Conservation (phyloP, 805 yeast species). For the Saccharomyces paradoxus region DNA sequence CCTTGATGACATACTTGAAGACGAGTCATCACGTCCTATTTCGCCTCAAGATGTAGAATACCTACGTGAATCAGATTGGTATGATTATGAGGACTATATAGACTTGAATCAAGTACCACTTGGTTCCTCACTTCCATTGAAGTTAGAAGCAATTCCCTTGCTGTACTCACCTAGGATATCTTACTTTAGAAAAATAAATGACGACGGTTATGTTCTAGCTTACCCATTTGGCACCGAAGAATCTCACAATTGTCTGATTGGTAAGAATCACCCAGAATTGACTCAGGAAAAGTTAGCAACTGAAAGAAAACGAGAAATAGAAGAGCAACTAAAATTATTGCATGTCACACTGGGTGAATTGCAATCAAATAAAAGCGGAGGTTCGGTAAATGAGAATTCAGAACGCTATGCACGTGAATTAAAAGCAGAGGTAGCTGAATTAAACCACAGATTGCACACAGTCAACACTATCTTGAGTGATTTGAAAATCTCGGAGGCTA, state of each 20-base stretch:
- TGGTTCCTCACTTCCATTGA: conserved; percentile 33
- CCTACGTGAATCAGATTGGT: conserved; percentile 41
- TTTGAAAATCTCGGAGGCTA: conserved; percentile 20
- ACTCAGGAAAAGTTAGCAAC: conserved; percentile 43
- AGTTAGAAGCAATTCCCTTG: conserved; percentile 40
- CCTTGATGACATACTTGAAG: neutral
- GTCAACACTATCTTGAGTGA: conserved; percentile 28
- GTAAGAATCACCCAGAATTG: conserved; percentile 43
- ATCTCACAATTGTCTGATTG: conserved; percentile 49
- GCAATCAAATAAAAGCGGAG: neutral
- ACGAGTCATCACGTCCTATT: neutral
- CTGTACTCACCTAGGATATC: conserved; percentile 50
- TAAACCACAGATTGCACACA: conserved; percentile 29
- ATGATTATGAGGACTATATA: conserved; percentile 64
- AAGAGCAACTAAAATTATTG: conserved; percentile 30
- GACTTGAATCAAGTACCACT: conserved; percentile 53
- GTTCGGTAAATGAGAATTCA: conserved; percentile 9
- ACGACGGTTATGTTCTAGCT: conserved; percentile 34
- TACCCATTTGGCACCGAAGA: conserved; percentile 55
- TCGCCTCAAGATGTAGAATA: conserved; percentile 1
- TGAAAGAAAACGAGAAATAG: conserved; percentile 34
- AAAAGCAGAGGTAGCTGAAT: conserved; percentile 21
- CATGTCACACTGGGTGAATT: conserved; percentile 6
- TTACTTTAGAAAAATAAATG: conserved; percentile 48
- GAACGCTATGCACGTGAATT: conserved; percentile 9